Evolutionary conservation across 176 grass and related monocot species (phyloP).

Genomic region (Eleusine coracana): DNA sequence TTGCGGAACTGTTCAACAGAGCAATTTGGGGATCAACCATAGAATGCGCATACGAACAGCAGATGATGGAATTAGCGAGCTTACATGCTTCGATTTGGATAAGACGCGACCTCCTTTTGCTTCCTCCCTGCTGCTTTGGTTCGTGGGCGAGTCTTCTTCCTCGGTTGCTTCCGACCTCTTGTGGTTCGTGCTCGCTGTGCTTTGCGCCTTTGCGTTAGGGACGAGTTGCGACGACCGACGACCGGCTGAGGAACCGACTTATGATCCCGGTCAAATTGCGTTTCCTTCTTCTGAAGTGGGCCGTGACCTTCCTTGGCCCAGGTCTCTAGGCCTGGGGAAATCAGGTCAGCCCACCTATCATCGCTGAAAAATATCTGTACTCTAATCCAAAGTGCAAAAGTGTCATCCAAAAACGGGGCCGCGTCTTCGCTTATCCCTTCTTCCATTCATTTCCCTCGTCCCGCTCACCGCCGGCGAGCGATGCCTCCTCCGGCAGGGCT

Average conservation of each 20-base stretch:
- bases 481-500: conserved; percentile 53
- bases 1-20: not conserved
- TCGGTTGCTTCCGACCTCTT: not conserved
- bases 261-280: not conserved
- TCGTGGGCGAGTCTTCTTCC: conserved; percentile 4
- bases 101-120: not conserved
- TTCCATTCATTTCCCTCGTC: conserved; percentile 6
- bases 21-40: not conserved
- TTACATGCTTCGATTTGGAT: conserved; percentile 55
- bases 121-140: conserved; percentile 10
- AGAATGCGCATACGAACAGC: not conserved
- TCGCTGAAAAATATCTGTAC: not conserved
- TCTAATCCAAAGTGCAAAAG: not conserved
- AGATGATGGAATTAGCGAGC: conserved; percentile 13
- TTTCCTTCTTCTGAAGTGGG: not conserved
- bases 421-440: conserved; percentile 37
- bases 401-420: not conserved
- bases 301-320: not conserved
- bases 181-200: not conserved
- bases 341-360: not conserved
- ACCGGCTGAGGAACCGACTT: not conserved
- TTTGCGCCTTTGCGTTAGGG: not conserved
- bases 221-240: not conserved
- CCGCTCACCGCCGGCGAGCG: conserved; percentile 33
- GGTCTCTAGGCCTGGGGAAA: not conserved